Evolutionary conservation across 495 filamentous ascomycete species (phyloP).

Genomic region (Hypoxylon perforatum): DNA sequence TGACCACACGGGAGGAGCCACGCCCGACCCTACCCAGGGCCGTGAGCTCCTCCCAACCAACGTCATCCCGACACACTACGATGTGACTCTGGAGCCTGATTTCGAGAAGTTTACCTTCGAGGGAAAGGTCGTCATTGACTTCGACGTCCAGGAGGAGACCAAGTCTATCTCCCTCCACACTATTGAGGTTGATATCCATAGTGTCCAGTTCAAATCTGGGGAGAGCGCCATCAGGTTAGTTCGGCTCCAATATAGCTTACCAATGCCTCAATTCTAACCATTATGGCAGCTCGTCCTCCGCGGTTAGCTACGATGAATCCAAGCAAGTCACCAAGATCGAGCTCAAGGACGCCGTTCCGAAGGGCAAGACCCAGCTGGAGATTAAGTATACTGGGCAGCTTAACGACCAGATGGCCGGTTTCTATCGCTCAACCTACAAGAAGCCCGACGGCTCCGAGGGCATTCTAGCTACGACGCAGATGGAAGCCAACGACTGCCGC

Average conservation of each 20-base stretch:
- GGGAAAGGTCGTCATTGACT: slow-evolving; percentile 74
- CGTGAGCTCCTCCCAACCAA: slow-evolving; percentile 72
- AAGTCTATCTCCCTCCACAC: slow-evolving; percentile 89
- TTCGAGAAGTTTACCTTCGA: slow-evolving; percentile 76
- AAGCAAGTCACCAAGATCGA: slow-evolving; percentile 72
- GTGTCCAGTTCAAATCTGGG: slow-evolving; percentile 70
- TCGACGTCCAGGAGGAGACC: slow-evolving; percentile 87
- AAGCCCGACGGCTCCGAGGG: slow-evolving; percentile 69
- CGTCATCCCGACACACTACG: slow-evolving; percentile 74
- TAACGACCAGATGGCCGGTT: slow-evolving; percentile 85
- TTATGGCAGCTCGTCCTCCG: slow-evolving; percentile 60
- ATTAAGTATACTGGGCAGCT: slow-evolving; percentile 74
- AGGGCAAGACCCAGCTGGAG: slow-evolving; percentile 72
- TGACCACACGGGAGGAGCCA: slow-evolving; percentile 56
- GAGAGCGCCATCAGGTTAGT: slow-evolving; percentile 52
- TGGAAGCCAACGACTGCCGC: slow-evolving; percentile 82
- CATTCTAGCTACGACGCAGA: slow-evolving; percentile 80
- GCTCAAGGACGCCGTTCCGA: slow-evolving; percentile 68
- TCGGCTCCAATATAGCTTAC: slow-evolving; percentile 23
- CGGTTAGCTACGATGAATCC: slow-evolving; percentile 69
- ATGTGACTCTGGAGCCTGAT: slow-evolving; percentile 78
- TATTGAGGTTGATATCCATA: slow-evolving; percentile 85
- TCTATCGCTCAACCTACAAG: slow-evolving; percentile 83
- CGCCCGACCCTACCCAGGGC: slow-evolving; percentile 54
- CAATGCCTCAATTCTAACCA: slow-evolving; percentile 18